A percentile compares a stretch with the other conserved stretches of the same genome.
Evolutionary conservation across 208 protist genomes (phyloP).

Genomic region (Leptomonas seymouri): DNA sequence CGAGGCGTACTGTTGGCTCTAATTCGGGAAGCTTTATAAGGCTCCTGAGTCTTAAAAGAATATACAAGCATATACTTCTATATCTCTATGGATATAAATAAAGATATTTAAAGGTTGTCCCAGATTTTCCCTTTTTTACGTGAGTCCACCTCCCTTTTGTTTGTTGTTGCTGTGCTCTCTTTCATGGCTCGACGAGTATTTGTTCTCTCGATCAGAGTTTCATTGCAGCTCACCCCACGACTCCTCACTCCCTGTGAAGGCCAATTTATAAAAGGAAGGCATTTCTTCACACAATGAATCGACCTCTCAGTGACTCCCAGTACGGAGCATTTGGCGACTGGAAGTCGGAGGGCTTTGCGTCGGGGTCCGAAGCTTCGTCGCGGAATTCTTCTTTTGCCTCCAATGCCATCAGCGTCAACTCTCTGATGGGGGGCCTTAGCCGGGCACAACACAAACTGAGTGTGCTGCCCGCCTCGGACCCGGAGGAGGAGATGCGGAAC

Average conservation of each 20-base stretch:
- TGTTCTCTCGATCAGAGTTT: too few species aligned
- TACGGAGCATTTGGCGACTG: conserved; percentile 28
- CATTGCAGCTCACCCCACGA: neutral
- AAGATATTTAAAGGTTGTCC: too few species aligned
- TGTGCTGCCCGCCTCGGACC: conserved; percentile 28
- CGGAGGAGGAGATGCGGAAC: conserved; percentile 46
- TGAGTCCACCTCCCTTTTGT: neutral
- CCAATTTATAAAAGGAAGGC: neutral
- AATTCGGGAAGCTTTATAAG: too few species aligned
- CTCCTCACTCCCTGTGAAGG: conserved; percentile 20
- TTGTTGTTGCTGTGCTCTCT: neutral
- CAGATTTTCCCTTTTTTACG: too few species aligned
- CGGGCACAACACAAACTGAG: conserved; percentile 33
- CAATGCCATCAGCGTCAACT: conserved; percentile 1
- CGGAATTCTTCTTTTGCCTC: neutral
- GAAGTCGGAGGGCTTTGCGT: conserved; percentile 28
- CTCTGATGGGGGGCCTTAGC: neutral
- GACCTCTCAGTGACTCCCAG: neutral
- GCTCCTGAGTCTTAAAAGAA: too few species aligned
- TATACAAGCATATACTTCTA: too few species aligned
- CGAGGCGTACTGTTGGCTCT: too few species aligned
- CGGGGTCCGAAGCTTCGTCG: conserved; percentile 11
- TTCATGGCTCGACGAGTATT: too few species aligned
- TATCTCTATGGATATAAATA: too few species aligned
- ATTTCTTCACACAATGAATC: neutral